Conservation (phyloP, 2,329 filamentous ascomycete species). For the Curvularia spicifera region DNA sequence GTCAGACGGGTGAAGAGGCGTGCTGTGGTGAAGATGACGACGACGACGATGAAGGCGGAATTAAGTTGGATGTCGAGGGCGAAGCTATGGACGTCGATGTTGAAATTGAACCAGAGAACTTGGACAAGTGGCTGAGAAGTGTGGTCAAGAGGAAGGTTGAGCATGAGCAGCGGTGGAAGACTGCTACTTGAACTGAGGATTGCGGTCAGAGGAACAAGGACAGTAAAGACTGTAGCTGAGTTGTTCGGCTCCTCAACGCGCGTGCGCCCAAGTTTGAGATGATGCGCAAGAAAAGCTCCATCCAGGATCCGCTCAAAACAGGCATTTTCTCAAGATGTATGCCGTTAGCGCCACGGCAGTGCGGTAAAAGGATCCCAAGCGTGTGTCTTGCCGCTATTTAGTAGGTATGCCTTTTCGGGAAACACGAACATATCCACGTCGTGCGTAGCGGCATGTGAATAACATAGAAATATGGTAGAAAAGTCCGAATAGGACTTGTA, state of each 20-base stretch:
- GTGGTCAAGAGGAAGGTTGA: slow-evolving; percentile 51
- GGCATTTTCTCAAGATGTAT: background rate
- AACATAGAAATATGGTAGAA: background rate
- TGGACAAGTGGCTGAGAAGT: slow-evolving; percentile 51
- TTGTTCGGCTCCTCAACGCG: background rate
- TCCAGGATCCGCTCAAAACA: background rate
- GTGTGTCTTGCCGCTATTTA: background rate
- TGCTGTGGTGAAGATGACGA: slow-evolving; percentile 63
- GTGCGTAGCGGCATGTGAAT: background rate
- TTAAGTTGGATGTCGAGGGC: slow-evolving; percentile 36
- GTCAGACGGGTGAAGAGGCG: slow-evolving; percentile 67
- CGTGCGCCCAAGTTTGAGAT: background rate
- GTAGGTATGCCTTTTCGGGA: background rate
- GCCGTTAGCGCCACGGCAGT: background rate
- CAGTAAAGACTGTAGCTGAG: background rate
- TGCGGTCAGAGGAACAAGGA: background rate
- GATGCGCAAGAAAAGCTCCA: background rate
- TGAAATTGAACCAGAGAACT: slow-evolving; percentile 32
- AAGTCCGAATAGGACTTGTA: background rate
- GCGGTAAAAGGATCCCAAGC: background rate
- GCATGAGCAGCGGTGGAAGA: slow-evolving; percentile 52
- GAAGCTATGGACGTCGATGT: slow-evolving; percentile 51
- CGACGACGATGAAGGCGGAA: slow-evolving; percentile 48
- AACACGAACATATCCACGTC: background rate
- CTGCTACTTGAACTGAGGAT: slow-evolving; percentile 36